Conservation (phyloP, 2,329 filamentous ascomycete genomes). For the Neonectria coccinea region DNA sequence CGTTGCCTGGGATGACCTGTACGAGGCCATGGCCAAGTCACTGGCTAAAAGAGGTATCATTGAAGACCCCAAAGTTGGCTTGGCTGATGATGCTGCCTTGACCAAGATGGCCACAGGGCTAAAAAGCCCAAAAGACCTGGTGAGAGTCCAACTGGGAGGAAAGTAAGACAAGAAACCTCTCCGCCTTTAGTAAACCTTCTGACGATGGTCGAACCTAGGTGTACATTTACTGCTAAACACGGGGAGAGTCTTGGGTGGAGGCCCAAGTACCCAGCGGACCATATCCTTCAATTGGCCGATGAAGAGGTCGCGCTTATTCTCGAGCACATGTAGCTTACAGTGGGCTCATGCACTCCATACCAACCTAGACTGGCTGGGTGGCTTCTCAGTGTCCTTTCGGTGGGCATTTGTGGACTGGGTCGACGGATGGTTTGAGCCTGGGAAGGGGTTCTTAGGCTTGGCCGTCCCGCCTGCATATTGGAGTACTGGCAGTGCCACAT, state of each 20-base stretch:
- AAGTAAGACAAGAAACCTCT: slow-evolving; percentile 1
- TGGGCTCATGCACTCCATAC: not conserved
- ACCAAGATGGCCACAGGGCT: slow-evolving; percentile 53
- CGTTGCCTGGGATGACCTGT: slow-evolving; percentile 64
- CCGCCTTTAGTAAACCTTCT: slow-evolving; percentile 52
- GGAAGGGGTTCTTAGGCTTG: slow-evolving; percentile 20
- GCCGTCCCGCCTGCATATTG: slow-evolving; percentile 18
- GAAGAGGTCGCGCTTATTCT: slow-evolving; percentile 59
- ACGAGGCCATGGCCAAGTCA: slow-evolving; percentile 56
- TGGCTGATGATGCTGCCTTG: slow-evolving; percentile 52
- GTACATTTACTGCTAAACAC: slow-evolving; percentile 53
- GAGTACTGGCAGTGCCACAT: slow-evolving; percentile 14
- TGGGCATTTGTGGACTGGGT: slow-evolving; percentile 24
- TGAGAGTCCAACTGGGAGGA: slow-evolving; percentile 21
- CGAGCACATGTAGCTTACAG: slow-evolving; percentile 27
- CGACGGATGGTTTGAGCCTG: slow-evolving; percentile 11
- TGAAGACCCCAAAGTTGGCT: slow-evolving; percentile 50
- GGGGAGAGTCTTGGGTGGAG: slow-evolving; percentile 60
- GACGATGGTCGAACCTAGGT: slow-evolving; percentile 48
- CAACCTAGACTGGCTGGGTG: too few species aligned
- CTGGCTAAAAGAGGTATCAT: slow-evolving; percentile 56
- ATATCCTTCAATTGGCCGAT: slow-evolving; percentile 60
- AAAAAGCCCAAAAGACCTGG: not conserved
- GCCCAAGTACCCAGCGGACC: slow-evolving; percentile 54
- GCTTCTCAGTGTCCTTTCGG: too few species aligned